phyloP scores from a whole-genome alignment of 305 asterid species.

The Withania somnifera region DNA sequence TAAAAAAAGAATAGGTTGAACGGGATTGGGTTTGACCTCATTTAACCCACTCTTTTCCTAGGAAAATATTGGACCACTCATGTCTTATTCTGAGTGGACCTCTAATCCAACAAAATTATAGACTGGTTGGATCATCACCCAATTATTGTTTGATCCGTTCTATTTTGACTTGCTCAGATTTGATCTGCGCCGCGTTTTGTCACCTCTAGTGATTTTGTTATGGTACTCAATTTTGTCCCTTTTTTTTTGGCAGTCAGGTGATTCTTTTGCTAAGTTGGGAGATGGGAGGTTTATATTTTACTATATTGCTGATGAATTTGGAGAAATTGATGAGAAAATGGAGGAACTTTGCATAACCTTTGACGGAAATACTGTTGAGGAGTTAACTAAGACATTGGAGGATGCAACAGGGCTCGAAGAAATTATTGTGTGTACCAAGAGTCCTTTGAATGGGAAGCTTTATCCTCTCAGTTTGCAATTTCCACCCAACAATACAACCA shows the following conservation, averaged over 20 bases:
- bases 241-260: slow-evolving; percentile 44
- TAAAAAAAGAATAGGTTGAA: not conserved
- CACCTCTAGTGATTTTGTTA: not conserved
- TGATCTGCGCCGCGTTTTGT: not conserved
- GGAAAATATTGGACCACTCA: no score
- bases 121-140: not conserved
- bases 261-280: slow-evolving; percentile 29
- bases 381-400: slow-evolving; percentile 44
- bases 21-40: not conserved
- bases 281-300: slow-evolving; percentile 71
- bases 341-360: slow-evolving; percentile 56
- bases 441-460: slow-evolving; percentile 70
- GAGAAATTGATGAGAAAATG: slow-evolving; percentile 48
- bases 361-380: slow-evolving; percentile 59
- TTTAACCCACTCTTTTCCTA: not conserved
- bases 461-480: slow-evolving; percentile 82
- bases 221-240: not conserved
- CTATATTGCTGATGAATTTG: slow-evolving; percentile 53
- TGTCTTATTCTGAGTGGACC: no score
- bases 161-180: not conserved
- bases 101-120: not conserved
- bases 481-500: slow-evolving; percentile 73
- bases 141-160: not conserved
- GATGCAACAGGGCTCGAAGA: slow-evolving; percentile 49
- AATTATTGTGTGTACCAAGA: slow-evolving; percentile 49